Base-by-base conservation (phyloP, 2,329 filamentous ascomycete species). In the Sporothrix sp. region DNA sequence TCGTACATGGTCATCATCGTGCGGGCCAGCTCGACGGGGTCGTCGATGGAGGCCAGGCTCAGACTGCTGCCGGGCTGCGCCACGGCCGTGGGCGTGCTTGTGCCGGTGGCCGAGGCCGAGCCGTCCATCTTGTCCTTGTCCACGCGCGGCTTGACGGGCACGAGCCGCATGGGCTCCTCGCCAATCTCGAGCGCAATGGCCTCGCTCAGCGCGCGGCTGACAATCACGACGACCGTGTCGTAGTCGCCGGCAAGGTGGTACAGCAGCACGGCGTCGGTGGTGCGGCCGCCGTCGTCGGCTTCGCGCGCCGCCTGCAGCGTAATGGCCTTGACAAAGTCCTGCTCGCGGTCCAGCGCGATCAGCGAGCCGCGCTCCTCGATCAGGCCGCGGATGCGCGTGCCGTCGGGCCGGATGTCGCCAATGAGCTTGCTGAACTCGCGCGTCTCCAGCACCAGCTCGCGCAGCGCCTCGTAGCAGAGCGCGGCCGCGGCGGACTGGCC, bases 161-260 rank as follows among this genome's bases (percentile, higher is more conserved):
- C 81, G 45, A 95, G 71, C 37, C 83, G 82, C 66, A 90, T 75
- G 16, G 84, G 81, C 52, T 88, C 83, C 59, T 93, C 84, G 48
- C 88, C 89, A 59, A 95, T 78, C 60, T 95, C 89, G 10, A 91
- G 76, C 11, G 87, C 84, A 53, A 97, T 82, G 39, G 88, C 87
- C 66, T 97, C 89, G 51, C 90, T 94, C 32, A 98, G 75, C 3
- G 90, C 85, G 35, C 89, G 84, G 67, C 90, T 95, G 62, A 97
- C 80, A 57, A 97, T 91, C 23, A 79, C 73, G 38, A 96, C 81
- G n/a, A 97, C 94, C 49, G 83, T 89, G 65, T 98, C 89, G 64
- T 95, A 97, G 65, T 98, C 90, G 61, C 88, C 87, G 0, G 93
- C 91, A 38, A 98, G 75, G 65, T 98, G 91, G 66, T 95, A 97